phyloP scores from a whole-genome alignment of 306 rosid species.

The Castanospermum australe region DNA sequence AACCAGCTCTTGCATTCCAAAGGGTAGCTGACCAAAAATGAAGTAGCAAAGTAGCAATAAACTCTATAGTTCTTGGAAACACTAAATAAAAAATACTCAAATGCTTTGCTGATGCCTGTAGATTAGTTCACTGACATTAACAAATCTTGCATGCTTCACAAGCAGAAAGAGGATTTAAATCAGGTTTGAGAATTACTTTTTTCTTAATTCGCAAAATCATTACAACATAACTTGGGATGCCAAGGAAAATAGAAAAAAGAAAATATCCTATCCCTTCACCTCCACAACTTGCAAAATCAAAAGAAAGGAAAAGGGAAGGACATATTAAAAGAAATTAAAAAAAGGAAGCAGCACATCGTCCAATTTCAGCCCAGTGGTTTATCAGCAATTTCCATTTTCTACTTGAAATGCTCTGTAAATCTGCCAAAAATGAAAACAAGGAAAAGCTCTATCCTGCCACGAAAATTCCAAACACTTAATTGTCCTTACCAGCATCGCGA shows the following conservation, averaged over 20 bases:
- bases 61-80: not conserved
- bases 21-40: slow-evolving; percentile 7
- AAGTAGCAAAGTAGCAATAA: slow-evolving; percentile 6
- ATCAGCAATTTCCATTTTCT: not conserved
- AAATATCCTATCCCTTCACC: slow-evolving; percentile 5
- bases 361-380: not conserved
- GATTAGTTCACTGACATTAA: not conserved
- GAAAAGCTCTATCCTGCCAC: slow-evolving; percentile 10
- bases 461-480: slow-evolving; percentile 24
- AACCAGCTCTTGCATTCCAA: slow-evolving; percentile 3
- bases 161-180: not conserved
- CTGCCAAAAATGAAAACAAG: not conserved
- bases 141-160: not conserved
- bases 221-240: not conserved
- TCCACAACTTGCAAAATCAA: slow-evolving; percentile 1
- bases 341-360: not conserved
- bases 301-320: not conserved
- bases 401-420: not conserved
- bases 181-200: not conserved
- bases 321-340: not conserved
- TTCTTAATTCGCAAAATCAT: not conserved
- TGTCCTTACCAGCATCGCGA: slow-evolving; percentile 65
- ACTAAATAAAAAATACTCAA: not conserved
- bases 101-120: not conserved
- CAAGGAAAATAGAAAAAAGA: not conserved